Percentiles rank a stretch among this genome's conserved stretches.
Conservation (phyloP, 2,329 filamentous ascomycete species). For the Fonsecaea monophora region DNA sequence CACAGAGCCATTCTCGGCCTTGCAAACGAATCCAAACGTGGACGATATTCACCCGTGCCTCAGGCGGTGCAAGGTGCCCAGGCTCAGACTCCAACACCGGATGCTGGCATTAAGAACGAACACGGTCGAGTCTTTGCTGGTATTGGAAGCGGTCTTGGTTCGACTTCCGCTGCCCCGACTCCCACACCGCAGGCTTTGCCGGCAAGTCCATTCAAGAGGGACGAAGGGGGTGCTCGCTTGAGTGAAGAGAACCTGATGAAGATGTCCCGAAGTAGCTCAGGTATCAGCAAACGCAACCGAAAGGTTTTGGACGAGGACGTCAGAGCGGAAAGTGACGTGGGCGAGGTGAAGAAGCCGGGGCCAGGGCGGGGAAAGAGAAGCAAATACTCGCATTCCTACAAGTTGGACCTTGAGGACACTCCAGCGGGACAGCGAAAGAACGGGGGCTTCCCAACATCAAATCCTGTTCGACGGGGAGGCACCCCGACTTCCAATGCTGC, state of each 20-base stretch:
- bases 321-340: constrained; percentile 70
- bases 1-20: constrained; percentile 76
- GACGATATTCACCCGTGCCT: constrained; percentile 84
- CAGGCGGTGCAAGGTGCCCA: constrained; percentile 94
- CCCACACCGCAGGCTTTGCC: constrained; percentile 33
- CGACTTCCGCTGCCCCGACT: constrained; percentile 56
- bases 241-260: constrained; percentile 50
- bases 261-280: constrained; percentile 52
- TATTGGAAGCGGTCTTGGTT: constrained; percentile 75
- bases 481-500: constrained; percentile 34
- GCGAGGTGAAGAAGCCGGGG: constrained; percentile 39
- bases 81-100: constrained; percentile 77
- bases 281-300: constrained; percentile 65
- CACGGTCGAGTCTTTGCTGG: constrained; percentile 95
- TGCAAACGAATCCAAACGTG: constrained; percentile 75
- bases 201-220: constrained; percentile 59
- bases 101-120: constrained; percentile 91
- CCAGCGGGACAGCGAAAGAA: constrained; percentile 28
- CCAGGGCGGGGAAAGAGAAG: constrained; percentile 34
- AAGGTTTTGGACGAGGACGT: constrained; percentile 79
- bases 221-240: constrained; percentile 56
- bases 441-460: constrained; percentile 23
- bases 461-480: constrained; percentile 22
- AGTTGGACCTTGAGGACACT: constrained; percentile 37
- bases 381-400: constrained; percentile 40